These are phyloP conservation scores for Musa itinerans DNA, from an alignment of 176 grass and related monocot species.

Conservation along the genomic window DNA sequence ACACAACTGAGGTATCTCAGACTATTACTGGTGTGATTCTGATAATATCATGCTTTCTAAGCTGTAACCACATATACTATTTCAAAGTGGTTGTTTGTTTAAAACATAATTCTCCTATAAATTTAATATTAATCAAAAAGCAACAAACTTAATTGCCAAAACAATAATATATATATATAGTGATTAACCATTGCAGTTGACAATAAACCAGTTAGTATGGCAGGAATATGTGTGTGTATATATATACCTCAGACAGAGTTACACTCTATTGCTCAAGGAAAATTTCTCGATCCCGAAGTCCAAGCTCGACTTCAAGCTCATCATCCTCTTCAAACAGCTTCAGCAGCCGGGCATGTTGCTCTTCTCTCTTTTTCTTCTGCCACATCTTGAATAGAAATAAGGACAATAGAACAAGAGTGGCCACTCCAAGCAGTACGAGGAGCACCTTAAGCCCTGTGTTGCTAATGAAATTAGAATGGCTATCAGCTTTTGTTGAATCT, in stretches of 20 bases:
- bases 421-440: not conserved
- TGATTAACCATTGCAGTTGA: too few species aligned
- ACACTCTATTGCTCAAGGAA: not conserved
- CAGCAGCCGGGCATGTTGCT: conserved; percentile 18
- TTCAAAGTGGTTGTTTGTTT: too few species aligned
- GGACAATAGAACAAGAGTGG: not conserved
- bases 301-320: conserved; percentile 21
- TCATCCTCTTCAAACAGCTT: conserved; percentile 23
- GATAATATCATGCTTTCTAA: too few species aligned
- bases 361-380: conserved; percentile 21
- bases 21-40: too few species aligned
- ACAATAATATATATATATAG: too few species aligned
- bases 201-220: not conserved
- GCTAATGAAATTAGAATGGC: conserved; percentile 4
- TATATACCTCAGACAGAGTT: not conserved
- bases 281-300: conserved; percentile 11
- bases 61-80: too few species aligned
- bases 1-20: too few species aligned
- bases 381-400: conserved; percentile 22
- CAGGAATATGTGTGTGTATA: not conserved
- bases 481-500: not conserved
- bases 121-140: too few species aligned
- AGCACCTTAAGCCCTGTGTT: not conserved
- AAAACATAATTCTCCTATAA: too few species aligned
- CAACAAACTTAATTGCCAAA: too few species aligned